These are phyloP conservation scores for Aspergillus ibericus DNA, from an alignment of 2,329 filamentous ascomycete species.

Conservation along the genomic window DNA sequence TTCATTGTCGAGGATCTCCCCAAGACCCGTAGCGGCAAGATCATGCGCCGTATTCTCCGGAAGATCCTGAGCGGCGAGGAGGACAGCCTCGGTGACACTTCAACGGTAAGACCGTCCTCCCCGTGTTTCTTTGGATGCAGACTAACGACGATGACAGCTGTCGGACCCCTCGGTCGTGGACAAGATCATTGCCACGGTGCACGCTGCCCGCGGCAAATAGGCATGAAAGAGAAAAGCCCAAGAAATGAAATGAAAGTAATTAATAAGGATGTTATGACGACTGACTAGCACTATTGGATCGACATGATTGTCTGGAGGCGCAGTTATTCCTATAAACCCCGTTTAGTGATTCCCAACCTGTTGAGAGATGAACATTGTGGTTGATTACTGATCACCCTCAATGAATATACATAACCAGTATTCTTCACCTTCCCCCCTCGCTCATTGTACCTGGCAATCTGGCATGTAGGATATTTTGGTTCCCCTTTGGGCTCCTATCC, in stretches of 20 bases:
- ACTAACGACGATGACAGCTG: constrained; percentile 54
- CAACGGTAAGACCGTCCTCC: constrained; percentile 65
- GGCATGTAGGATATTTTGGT: background rate
- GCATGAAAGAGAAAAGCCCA: constrained; percentile 9
- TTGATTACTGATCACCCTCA: background rate
- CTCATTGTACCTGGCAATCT: background rate
- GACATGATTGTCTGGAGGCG: constrained; percentile 1
- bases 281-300: background rate
- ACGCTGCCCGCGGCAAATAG: constrained; percentile 50
- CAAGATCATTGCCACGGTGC: constrained; percentile 82
- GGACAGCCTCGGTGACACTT: constrained; percentile 90
- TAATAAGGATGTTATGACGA: constrained; percentile 1
- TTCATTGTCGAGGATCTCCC: constrained; percentile 90
- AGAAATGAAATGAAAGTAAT: constrained; percentile 4
- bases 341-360: constrained; percentile 7
- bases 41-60: constrained; percentile 93
- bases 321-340: constrained; percentile 4
- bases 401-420: background rate
- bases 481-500: too few species aligned
- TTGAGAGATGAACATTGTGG: background rate
- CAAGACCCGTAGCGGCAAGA: constrained; percentile 97
- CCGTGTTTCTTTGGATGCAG: background rate
- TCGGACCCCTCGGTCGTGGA: constrained; percentile 87
- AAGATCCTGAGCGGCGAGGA: constrained; percentile 98
- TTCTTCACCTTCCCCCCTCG: background rate